Conservation (phyloP, 169 alveolate species). For the Plasmodium berghei region DNA sequence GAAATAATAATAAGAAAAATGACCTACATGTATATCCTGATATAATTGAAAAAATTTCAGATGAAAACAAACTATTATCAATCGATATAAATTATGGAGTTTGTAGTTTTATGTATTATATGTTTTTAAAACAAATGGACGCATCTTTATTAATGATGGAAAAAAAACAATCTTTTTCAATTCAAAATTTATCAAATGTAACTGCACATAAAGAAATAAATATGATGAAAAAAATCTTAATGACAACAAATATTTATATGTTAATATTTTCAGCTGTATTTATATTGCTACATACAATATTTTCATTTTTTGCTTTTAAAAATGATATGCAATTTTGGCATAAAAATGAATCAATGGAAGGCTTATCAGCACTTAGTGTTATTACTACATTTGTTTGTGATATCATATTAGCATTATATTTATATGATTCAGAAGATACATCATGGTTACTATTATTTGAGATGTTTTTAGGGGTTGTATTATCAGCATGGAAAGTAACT, state of each 20-base stretch:
- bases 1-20: conserved; percentile 59
- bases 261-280: conserved; percentile 88
- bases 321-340: conserved; percentile 97
- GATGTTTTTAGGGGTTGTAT: conserved; percentile 91
- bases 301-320: conserved; percentile 93
- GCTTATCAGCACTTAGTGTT: conserved; percentile 94
- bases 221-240: conserved; percentile 90
- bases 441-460: conserved; percentile 93
- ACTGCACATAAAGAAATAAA: conserved; percentile 85
- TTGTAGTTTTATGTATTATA: conserved; percentile 72
- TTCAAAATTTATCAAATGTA: conserved; percentile 57
- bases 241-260: conserved; percentile 91
- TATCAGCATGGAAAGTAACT: conserved; percentile 95
- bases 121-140: conserved; percentile 65
- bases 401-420: conserved; percentile 93
- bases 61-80: conserved; percentile 39
- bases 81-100: conserved; percentile 57
- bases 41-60: conserved; percentile 36
- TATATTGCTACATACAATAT: conserved; percentile 90
- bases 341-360: conserved; percentile 95
- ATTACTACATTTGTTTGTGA: conserved; percentile 90
- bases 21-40: conserved; percentile 39
- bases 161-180: conserved; percentile 26
- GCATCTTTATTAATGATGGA: conserved; percentile 74
- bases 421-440: conserved; percentile 94